Evolutionary conservation across 2,329 filamentous ascomycete genomes (phyloP).

Genomic region (Colletotrichum coccodes): DNA sequence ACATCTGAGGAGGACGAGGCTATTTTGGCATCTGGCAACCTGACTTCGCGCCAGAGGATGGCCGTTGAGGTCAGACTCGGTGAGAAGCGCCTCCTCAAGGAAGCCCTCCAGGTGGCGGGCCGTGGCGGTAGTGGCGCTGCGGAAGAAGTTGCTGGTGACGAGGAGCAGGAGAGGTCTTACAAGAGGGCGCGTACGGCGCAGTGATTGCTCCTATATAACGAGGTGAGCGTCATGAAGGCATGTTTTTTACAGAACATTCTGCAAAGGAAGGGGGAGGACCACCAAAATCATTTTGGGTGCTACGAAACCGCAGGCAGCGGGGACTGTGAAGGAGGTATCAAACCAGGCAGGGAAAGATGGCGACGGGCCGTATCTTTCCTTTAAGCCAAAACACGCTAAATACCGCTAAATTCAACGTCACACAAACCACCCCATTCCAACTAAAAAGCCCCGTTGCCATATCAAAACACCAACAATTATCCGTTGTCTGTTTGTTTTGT

Average conservation of each 20-base stretch:
- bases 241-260: too few species aligned
- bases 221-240: too few species aligned
- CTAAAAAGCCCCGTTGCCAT: not conserved
- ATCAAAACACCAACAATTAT: not conserved
- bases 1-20: slow-evolving; percentile 51
- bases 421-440: not conserved
- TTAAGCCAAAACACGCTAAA: not conserved
- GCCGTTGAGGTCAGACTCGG: slow-evolving; percentile 75
- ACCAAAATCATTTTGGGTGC: not conserved
- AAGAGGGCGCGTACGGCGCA: slow-evolving; percentile 41
- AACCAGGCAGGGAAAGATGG: not conserved
- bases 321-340: not conserved
- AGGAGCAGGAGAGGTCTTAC: slow-evolving; percentile 40
- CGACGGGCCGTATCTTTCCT: not conserved
- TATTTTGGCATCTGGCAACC: slow-evolving; percentile 43
- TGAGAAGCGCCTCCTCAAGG: slow-evolving; percentile 74
- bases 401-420: slow-evolving; percentile 22
- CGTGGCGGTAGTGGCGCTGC: slow-evolving; percentile 34
- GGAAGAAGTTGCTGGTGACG: slow-evolving; percentile 24
- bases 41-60: slow-evolving; percentile 60
- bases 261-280: not conserved
- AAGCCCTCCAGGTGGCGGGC: slow-evolving; percentile 51
- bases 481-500: not conserved
- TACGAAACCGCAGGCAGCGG: not conserved
- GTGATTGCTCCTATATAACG: not conserved